A percentile compares a stretch with the other conserved stretches of the same genome.
phyloP scores from a whole-genome alignment of 208 protist genomes.

The Angomonas desouzai region DNA sequence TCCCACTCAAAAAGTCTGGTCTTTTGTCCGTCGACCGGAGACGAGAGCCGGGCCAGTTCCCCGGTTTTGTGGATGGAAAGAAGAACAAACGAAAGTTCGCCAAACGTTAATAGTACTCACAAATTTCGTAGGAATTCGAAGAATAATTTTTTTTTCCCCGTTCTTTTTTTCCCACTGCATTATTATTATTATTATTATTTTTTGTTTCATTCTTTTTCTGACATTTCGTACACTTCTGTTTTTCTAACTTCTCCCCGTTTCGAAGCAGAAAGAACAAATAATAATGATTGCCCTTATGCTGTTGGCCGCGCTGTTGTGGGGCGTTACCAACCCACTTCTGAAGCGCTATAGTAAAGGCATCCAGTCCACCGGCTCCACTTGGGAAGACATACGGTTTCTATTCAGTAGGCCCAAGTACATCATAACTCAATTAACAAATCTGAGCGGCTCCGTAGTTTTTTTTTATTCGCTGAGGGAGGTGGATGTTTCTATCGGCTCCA shows the following conservation, averaged over 20 bases:
- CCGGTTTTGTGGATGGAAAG: slow-evolving; percentile 82
- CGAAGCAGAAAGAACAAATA: slow-evolving; percentile 2
- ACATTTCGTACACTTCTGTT: neutral
- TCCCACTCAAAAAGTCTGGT: slow-evolving; percentile 86
- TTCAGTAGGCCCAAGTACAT: slow-evolving; percentile 67
- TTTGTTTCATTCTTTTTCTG: slow-evolving; percentile 15
- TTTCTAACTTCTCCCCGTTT: neutral
- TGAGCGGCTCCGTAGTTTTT: slow-evolving; percentile 72
- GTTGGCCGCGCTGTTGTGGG: slow-evolving; percentile 76
- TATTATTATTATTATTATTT: slow-evolving; percentile 18
- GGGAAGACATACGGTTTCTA: slow-evolving; percentile 64
- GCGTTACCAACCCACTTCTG: slow-evolving; percentile 77
- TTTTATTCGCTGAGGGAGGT: slow-evolving; percentile 70
- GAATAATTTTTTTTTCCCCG: neutral
- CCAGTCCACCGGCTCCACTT: slow-evolving; percentile 34
- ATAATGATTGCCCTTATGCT: slow-evolving; percentile 55
- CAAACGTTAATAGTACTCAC: slow-evolving; percentile 64
- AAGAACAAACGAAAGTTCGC: slow-evolving; percentile 81
- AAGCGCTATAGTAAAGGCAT: slow-evolving; percentile 78
- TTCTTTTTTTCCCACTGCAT: neutral
- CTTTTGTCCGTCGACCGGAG: slow-evolving; percentile 83
- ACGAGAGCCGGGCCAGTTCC: slow-evolving; percentile 75
- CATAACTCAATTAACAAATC: slow-evolving; percentile 52
- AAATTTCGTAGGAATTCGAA: slow-evolving; percentile 17
- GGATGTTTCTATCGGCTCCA: slow-evolving; percentile 76